Evolutionary conservation across 1,139 yeast species (phyloP), one percentile per base, ranked within the genome.

Genomic region (Saccharomycopsis hybrid): DNA sequence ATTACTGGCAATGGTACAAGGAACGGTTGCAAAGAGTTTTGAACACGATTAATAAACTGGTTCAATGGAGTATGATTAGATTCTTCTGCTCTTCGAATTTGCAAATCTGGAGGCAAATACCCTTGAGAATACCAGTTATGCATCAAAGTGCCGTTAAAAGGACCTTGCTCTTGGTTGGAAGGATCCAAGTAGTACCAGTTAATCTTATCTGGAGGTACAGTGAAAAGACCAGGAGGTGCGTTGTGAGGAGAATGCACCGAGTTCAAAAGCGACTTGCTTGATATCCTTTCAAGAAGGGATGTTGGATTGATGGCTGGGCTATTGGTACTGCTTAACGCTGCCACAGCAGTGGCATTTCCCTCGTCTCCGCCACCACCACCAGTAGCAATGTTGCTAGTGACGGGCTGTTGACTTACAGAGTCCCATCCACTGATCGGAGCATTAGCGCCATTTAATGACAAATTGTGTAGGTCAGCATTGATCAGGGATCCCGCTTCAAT

Each of bases 131-230:
- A 77, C 96, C 96, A 87, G 48, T 72, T 79, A 57, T 86, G 94
- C 96, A 87, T 87, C 69, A 76, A 67, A 30, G 70, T 66, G 1
- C 94, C 89, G 48, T 73, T 72, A 62, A 86, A 87, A 2, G 96
- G 95, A 28, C 96, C 96, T 61, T 85, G 95, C 55, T 80, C 82
- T 49, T 68, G 74, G 1, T 86, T 87, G 44, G 74, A 65, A 0
- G 87, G 81, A 62, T 87, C 96, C 52, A 81, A 68, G 61, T 87
- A 87, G 54, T 67, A 70, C 96, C 96, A 87, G 51, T 73, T 70
- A 58, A 82, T 72, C 48, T 71, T 66, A 27, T 69, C 75, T 1
- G 78, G 73, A 18, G 65, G 56, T 3, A 66, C 47, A 7, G 53
- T 47, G 29, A 54, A 44, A 18, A 57, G 40, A n/a, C 56, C 58